Conservation (phyloP, 768 basidiomycete species). For the Lactarius trivialis region DNA sequence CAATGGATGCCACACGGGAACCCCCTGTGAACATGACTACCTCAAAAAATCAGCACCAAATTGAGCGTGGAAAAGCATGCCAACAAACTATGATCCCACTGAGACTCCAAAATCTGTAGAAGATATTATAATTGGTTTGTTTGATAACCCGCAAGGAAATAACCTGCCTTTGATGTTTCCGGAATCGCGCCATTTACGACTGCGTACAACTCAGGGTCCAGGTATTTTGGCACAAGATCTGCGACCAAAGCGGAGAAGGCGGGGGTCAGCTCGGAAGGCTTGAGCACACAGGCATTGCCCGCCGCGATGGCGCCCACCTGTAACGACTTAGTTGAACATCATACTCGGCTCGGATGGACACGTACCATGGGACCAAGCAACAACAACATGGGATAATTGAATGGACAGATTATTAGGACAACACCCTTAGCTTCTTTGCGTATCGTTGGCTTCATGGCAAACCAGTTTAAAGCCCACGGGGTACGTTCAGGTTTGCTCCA, state of each 20-base stretch:
- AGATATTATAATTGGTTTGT: not conserved
- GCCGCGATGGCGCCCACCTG: conserved; percentile 35
- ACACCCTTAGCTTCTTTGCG: conserved; percentile 75
- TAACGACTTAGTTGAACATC: not conserved
- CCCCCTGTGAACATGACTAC: conserved; percentile 57
- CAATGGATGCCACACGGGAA: conserved; percentile 55
- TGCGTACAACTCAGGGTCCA: conserved; percentile 31
- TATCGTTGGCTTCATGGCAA: conserved; percentile 54
- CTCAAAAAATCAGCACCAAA: conserved; percentile 9
- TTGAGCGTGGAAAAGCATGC: conserved; percentile 6
- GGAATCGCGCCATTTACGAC: conserved; percentile 32
- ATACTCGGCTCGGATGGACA: not conserved
- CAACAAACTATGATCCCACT: conserved; percentile 56
- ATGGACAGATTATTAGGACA: conserved; percentile 62
- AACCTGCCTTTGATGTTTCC: conserved; percentile 29
- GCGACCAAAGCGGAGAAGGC: conserved; percentile 28
- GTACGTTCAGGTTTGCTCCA: conserved; percentile 67
- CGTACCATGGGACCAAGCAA: conserved; percentile 52
- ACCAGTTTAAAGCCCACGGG: conserved; percentile 49
- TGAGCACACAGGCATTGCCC: conserved; percentile 32
- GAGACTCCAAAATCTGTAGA: conserved; percentile 59
- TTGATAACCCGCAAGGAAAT: not conserved
- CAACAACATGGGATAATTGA: conserved; percentile 69
- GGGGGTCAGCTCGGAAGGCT: conserved; percentile 34
- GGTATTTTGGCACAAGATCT: conserved; percentile 27